phyloP scores from a whole-genome alignment of 352 stramenopile species.

The Phytophthora sp. region DNA sequence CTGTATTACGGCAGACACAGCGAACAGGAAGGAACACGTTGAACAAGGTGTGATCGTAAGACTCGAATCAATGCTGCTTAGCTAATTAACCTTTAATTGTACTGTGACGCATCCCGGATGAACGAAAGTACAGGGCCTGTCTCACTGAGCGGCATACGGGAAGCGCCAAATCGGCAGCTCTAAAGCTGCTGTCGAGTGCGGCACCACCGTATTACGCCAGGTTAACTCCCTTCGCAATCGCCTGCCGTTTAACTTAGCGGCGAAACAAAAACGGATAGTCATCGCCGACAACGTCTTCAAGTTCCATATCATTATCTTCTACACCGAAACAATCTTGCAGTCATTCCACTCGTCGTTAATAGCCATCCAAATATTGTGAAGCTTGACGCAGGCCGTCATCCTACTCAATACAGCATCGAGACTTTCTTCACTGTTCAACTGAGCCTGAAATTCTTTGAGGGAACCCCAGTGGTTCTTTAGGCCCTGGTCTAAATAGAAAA shows the following conservation, averaged over 20 bases:
- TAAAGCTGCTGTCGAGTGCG: neutral
- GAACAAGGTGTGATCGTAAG: no score
- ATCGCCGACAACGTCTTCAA: neutral
- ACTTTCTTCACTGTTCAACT: neutral
- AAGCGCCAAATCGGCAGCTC: no score
- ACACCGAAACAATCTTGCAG: neutral
- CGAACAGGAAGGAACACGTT: no score
- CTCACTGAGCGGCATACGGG: no score
- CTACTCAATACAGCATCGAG: neutral
- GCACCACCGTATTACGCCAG: neutral
- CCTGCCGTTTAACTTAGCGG: neutral
- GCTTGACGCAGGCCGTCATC: neutral
- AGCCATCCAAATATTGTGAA: neutral
- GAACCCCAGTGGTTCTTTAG: no score
- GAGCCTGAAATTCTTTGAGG: no score
- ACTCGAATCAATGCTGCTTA: no score
- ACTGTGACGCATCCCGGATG: no score
- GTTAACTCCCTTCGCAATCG: neutral
- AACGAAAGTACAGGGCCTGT: no score
- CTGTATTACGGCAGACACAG: no score
- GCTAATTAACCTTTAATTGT: no score
- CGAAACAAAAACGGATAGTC: neutral
- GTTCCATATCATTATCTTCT: neutral
- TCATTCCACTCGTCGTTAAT: neutral
- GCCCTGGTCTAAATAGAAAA: no score